phyloP scores from a whole-genome alignment of 768 basidiomycete species.

The Leccinum olivaceopallidum region DNA sequence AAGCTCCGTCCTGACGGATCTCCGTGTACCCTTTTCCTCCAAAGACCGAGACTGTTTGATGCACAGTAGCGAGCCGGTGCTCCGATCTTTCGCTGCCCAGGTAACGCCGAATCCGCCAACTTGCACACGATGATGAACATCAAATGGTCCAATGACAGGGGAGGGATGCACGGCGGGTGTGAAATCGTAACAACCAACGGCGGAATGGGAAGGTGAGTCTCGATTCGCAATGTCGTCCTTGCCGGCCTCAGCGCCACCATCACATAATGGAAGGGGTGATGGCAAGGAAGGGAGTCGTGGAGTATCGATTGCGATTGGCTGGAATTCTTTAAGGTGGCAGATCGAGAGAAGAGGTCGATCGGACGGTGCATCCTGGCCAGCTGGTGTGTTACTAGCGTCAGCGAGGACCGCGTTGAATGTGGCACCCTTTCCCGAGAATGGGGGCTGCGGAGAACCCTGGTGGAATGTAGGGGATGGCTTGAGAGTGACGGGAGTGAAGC shows the following conservation, averaged over 20 bases:
- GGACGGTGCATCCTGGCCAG: not conserved
- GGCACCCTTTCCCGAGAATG: conserved; percentile 6
- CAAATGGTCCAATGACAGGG: conserved; percentile 30
- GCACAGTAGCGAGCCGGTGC: conserved; percentile 38
- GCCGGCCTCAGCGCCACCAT: not conserved
- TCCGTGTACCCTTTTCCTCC: conserved; percentile 2
- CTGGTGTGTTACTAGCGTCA: not conserved
- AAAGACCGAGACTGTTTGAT: conserved; percentile 36
- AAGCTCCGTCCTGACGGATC: conserved; percentile 35
- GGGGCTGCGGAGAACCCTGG: not conserved
- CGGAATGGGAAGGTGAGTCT: not conserved
- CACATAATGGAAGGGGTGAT: not conserved
- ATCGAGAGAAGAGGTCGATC: not conserved
- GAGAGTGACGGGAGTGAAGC: conserved; percentile 8
- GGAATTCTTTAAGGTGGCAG: not conserved
- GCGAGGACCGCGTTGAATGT: not conserved
- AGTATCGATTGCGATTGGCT: not conserved
- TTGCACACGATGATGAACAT: conserved; percentile 18
- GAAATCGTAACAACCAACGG: not conserved
- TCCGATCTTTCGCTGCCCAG: conserved; percentile 24
- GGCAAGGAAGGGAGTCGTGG: not conserved
- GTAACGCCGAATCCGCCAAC: conserved; percentile 22
- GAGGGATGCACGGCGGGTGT: not conserved
- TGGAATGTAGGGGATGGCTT: conserved; percentile 6
- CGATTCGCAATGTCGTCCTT: not conserved